Evolutionary conservation across 2,329 filamentous ascomycete genomes (phyloP).

Genomic region (Sordariomycetes sp.): DNA sequence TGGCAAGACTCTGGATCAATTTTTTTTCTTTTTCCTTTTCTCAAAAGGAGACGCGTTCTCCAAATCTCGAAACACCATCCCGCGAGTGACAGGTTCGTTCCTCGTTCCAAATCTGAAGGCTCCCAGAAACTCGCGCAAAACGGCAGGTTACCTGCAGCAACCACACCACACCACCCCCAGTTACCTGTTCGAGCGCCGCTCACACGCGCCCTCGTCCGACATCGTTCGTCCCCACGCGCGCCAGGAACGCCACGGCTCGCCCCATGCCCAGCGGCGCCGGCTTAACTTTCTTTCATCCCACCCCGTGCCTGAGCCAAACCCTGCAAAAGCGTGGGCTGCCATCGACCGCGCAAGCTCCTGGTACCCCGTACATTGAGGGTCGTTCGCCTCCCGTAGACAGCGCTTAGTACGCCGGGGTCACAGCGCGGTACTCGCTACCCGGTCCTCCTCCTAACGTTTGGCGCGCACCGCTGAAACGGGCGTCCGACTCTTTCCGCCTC

Average conservation of each 20-base stretch:
- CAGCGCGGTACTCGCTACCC: background rate
- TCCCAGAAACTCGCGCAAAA: background rate
- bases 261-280: background rate
- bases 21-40: too few species aligned
- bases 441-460: background rate
- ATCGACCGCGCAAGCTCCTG: background rate
- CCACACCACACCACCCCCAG: too few species aligned
- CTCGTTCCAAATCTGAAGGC: background rate
- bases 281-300: background rate
- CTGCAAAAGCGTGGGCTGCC: background rate
- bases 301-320: background rate
- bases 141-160: background rate
- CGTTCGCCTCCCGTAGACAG: background rate
- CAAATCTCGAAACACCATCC: too few species aligned
- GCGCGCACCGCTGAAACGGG: background rate
- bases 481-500: background rate
- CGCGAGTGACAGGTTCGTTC: too few species aligned
- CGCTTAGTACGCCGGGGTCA: background rate
- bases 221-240: background rate
- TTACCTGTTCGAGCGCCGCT: too few species aligned
- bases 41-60: too few species aligned
- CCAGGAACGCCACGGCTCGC: background rate
- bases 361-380: background rate
- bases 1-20: too few species aligned
- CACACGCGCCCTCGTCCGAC: background rate